A percentile compares a stretch with the other conserved stretches of the same genome.
Conservation (phyloP, 169 alveolate species). For the Fabrea salina region DNA sequence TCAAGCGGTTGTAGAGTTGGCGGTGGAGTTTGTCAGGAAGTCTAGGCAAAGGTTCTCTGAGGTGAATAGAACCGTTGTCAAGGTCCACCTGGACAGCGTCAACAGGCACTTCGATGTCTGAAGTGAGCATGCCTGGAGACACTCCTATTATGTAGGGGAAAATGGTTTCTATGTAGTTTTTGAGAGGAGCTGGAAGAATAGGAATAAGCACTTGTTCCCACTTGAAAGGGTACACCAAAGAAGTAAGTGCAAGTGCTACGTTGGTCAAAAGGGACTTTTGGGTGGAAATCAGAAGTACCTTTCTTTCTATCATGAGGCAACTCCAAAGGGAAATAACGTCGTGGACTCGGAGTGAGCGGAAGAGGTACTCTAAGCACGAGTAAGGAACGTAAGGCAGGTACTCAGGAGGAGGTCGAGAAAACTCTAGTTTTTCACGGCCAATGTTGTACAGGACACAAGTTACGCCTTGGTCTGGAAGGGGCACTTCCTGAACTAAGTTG, state of each 20-base stretch:
- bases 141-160: constrained; percentile 65
- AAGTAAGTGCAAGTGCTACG: constrained; percentile 36
- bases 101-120: constrained; percentile 27
- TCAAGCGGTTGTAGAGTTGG: neutral
- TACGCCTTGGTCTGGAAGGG: constrained; percentile 60
- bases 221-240: constrained; percentile 53
- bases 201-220: constrained; percentile 59
- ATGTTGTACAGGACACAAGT: constrained; percentile 48
- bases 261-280: constrained; percentile 14
- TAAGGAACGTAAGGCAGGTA: constrained; percentile 49
- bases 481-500: constrained; percentile 59
- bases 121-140: constrained; percentile 18
- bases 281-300: constrained; percentile 14
- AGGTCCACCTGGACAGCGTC: constrained; percentile 28
- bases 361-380: constrained; percentile 4
- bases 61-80: constrained; percentile 1
- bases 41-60: constrained; percentile 16
- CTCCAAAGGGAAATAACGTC: neutral
- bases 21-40: neutral
- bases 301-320: constrained; percentile 16
- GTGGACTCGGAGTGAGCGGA: neutral
- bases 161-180: constrained; percentile 49
- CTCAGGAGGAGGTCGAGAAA: constrained; percentile 52
- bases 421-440: constrained; percentile 43
- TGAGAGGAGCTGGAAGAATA: constrained; percentile 39